Base-by-base conservation (phyloP, 2,329 filamentous ascomycete species). In the Verticillium isaacii region DNA sequence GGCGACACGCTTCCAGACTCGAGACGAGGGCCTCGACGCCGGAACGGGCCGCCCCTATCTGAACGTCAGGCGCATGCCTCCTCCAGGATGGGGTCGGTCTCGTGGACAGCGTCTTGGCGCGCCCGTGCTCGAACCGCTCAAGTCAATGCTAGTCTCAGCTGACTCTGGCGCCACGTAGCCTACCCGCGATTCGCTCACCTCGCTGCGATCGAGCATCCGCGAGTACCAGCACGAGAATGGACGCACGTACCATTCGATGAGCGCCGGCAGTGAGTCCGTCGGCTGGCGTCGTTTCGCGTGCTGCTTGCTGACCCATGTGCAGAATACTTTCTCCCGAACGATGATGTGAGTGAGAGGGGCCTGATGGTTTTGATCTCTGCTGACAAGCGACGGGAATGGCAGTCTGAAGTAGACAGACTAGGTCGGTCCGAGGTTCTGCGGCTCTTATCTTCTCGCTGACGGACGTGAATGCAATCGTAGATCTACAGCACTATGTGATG, bases 401-500 rank as follows among this genome's bases (percentile, higher is more conserved):
- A 52, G 45, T 52, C 45, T 9, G 45, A 52, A 52, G 45, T 52
- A n/a, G 45, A 52, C 11, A 52, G 45, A 29, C 23, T 52, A 23
- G 45, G 45, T 52, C 8, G 17, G 45, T 11, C 2, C 11, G n/a
- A 9, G 1, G 19, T 7, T 57, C 34, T 29, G 29, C 29, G 29
- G 5, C 29, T 36, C 12, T 3, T 17, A 15, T 8, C 8, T 14
- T 14, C 25, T 32, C 14, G n/a, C 14, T 17, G 15, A 29, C 15
- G n/a, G 7, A 17, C 29, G 14, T 1, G 15, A 4, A 4, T 17
- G 17, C 1, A 8, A 25, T 15, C 32, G 17, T 66, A 71, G 74
- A 77, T 59, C 62, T 78, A 0, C 75, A 77, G 64, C 74, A 77
- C 57, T 71, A 75, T 36, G 62, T 77, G 0, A 74, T 72, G 56